These are phyloP conservation scores for Botrytis medusae DNA, from an alignment of 2,329 filamentous ascomycete genomes.

Conservation along the genomic window DNA sequence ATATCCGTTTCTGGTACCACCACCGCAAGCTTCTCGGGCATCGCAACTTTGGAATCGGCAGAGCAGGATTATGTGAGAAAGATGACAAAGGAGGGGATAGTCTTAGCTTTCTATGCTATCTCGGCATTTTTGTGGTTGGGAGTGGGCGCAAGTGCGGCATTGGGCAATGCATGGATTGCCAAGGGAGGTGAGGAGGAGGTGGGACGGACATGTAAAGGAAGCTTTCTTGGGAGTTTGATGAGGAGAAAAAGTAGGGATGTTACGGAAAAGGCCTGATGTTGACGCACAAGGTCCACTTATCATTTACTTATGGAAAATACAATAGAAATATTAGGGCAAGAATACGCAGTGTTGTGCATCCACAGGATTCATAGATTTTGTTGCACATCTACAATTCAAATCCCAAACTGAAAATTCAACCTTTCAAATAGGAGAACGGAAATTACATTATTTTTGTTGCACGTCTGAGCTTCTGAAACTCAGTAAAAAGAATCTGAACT, in stretches of 20 bases:
- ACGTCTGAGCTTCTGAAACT: neutral
- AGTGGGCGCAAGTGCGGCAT: conserved; percentile 45
- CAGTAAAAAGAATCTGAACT: neutral
- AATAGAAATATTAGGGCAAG: neutral
- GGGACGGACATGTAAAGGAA: conserved; percentile 26
- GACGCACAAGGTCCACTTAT: no score
- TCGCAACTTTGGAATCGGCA: neutral
- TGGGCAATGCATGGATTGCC: conserved; percentile 50
- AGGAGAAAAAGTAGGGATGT: neutral
- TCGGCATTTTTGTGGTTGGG: conserved; percentile 56
- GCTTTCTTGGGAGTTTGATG: conserved; percentile 25
- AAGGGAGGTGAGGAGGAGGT: conserved; percentile 29
- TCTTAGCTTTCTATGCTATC: conserved; percentile 64
- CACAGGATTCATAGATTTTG: neutral
- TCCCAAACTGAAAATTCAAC: neutral
- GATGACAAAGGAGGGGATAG: conserved; percentile 56
- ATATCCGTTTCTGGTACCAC: conserved; percentile 28
- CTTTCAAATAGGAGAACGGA: neutral
- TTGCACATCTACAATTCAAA: neutral
- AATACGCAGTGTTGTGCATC: neutral
- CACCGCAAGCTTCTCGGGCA: neutral
- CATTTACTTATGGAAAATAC: neutral
- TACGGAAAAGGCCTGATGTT: neutral
- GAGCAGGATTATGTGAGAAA: conserved; percentile 47
- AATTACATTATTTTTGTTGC: neutral